These are phyloP conservation scores for Albophoma yamanashiensis DNA, from an alignment of 2,329 filamentous ascomycete species.

Conservation along the genomic window DNA sequence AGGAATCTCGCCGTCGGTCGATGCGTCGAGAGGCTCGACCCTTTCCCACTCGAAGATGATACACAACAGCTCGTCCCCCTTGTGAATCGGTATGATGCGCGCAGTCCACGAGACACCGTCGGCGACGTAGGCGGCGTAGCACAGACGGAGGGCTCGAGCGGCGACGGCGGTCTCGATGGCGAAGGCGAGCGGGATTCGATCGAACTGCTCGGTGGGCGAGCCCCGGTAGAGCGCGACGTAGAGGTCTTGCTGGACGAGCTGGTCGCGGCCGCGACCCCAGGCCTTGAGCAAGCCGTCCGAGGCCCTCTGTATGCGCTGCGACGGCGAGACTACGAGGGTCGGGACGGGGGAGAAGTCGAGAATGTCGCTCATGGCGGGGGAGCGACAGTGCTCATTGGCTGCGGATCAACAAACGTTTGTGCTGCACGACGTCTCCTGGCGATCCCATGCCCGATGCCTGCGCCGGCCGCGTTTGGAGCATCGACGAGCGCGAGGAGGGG, in stretches of 20 bases:
- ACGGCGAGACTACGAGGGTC: conserved; percentile 17
- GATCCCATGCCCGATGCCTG: background rate
- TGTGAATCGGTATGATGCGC: conserved; percentile 20
- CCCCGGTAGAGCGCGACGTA: conserved; percentile 14
- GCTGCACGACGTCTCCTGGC: background rate
- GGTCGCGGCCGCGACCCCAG: conserved; percentile 13
- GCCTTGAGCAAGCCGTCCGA: conserved; percentile 17
- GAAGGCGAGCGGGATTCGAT: conserved; percentile 13
- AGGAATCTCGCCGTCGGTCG: conserved; percentile 9
- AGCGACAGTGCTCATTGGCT: background rate
- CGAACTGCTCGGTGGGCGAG: conserved; percentile 12
- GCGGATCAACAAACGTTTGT: background rate
- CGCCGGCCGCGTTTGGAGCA: background rate
- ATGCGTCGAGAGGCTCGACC: conserved; percentile 4
- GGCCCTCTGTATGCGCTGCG: conserved; percentile 16
- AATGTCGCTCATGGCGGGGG: conserved; percentile 7
- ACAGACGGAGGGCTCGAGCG: conserved; percentile 13
- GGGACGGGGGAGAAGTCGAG: conserved; percentile 20
- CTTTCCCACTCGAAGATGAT: conserved; percentile 21
- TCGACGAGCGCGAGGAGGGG: background rate
- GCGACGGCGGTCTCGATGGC: conserved; percentile 18
- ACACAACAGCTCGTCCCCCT: conserved; percentile 15
- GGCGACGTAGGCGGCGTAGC: conserved; percentile 8
- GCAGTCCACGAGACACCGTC: conserved; percentile 14
- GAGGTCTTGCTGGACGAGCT: conserved; percentile 17